Conservation (phyloP, 345 rosid genomes). For the Eutrema yunnanense region DNA sequence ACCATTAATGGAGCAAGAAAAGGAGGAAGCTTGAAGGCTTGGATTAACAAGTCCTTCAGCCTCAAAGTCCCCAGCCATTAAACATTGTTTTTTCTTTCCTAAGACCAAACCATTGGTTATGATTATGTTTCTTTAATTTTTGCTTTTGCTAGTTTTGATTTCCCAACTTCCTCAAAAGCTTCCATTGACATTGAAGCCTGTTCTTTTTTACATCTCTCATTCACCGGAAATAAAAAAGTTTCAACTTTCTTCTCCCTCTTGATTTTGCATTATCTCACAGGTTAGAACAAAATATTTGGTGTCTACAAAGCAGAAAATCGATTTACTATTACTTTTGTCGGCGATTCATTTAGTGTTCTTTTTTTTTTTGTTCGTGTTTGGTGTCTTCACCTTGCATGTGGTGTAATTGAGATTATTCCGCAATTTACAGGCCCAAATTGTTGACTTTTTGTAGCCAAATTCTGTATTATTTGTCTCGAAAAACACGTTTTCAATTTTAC, state of each 20-base stretch:
- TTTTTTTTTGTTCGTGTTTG: background rate
- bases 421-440: background rate
- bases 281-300: background rate
- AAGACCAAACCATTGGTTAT: background rate
- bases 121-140: background rate
- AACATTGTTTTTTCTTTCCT: background rate
- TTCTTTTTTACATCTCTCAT: background rate
- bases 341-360: background rate
- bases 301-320: background rate
- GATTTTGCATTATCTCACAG: background rate
- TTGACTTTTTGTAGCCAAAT: background rate
- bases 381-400: background rate
- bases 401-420: background rate
- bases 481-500: background rate
- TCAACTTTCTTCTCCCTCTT: background rate
- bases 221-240: slow-evolving; percentile 5
- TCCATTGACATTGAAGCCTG: background rate
- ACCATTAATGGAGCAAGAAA: slow-evolving; percentile 38
- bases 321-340: background rate
- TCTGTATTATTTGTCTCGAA: background rate
- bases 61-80: slow-evolving; percentile 68
- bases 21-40: slow-evolving; percentile 75
- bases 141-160: background rate
- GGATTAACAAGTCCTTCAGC: slow-evolving; percentile 85
- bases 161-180: background rate